Evolutionary conservation across 176 grass and related monocot genomes (phyloP).

Genomic region (Avena insularis): DNA sequence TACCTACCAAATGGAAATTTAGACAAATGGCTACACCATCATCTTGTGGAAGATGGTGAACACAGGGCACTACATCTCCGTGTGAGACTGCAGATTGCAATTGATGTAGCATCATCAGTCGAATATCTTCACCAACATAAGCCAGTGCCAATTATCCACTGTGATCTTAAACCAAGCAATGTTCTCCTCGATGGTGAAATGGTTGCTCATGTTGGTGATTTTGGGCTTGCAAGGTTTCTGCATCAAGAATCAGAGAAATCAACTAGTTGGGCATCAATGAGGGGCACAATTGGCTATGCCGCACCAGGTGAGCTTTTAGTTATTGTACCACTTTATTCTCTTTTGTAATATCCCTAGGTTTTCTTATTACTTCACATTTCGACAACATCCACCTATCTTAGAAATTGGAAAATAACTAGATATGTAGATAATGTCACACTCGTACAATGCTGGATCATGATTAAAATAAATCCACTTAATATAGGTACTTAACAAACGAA

Average conservation of each 20-base stretch:
- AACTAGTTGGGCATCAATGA: constrained; percentile 1
- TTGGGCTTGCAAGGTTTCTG: constrained; percentile 16
- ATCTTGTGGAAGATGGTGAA: neutral
- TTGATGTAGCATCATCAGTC: neutral
- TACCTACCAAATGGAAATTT: constrained; percentile 6
- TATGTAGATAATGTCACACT: no score
- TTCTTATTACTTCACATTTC: no score
- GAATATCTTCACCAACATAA: constrained; percentile 14
- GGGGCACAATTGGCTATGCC: neutral
- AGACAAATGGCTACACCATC: neutral
- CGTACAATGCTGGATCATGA: no score
- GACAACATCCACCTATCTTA: no score
- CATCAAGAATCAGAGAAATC: neutral
- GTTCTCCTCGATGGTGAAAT: neutral
- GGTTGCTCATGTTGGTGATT: neutral
- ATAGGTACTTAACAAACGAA: no score
- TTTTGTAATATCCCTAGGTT: no score
- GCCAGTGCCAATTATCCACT: neutral
- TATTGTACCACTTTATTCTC: no score
- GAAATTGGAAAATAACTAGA: no score
- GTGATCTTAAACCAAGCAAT: constrained; percentile 16
- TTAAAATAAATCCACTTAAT: no score
- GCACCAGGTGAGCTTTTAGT: neutral
- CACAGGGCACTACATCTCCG: neutral
- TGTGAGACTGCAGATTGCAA: neutral